Evolutionary conservation across 106 monocot species (phyloP).

Genomic region (Dioscorea zingiberensis): DNA sequence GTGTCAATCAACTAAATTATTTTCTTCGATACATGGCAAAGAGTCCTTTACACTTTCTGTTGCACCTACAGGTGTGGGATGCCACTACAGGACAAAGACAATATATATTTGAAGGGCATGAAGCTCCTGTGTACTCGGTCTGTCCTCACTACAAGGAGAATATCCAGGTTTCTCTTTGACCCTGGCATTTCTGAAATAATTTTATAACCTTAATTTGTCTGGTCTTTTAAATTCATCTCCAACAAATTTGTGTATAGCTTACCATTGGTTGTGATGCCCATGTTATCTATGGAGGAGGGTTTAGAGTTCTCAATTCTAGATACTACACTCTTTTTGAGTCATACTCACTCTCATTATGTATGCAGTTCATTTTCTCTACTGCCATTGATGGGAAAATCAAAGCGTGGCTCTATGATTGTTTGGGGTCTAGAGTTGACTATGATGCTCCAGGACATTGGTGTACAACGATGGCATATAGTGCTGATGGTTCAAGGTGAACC

Average conservation of each 20-base stretch:
- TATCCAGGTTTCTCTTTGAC: constrained; percentile 28
- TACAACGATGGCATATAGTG: constrained; percentile 56
- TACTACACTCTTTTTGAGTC: not conserved
- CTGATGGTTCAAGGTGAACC: constrained; percentile 53
- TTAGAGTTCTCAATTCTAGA: not conserved
- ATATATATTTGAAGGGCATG: constrained; percentile 42
- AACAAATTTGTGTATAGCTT: not conserved
- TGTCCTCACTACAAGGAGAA: constrained; percentile 42
- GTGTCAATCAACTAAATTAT: not conserved
- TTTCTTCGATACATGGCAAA: not conserved
- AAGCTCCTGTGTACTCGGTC: constrained; percentile 46
- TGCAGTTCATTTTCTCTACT: constrained; percentile 63
- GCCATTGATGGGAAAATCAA: constrained; percentile 67
- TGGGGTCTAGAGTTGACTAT: constrained; percentile 44
- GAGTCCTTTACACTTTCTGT: not conserved
- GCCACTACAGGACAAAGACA: constrained; percentile 13
- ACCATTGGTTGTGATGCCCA: not conserved
- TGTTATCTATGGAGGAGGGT: not conserved
- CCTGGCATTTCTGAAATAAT: too few relatives aligned
- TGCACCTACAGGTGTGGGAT: constrained; percentile 43
- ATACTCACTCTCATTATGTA: not conserved
- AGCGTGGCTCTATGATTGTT: constrained; percentile 53
- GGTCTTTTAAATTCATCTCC: not conserved
- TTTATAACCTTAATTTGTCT: not conserved
- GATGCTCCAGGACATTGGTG: constrained; percentile 44